Percentiles rank a stretch among this genome's conserved stretches.
Conservation (phyloP, 495 filamentous ascomycete genomes). For the Penicillium steckii region DNA sequence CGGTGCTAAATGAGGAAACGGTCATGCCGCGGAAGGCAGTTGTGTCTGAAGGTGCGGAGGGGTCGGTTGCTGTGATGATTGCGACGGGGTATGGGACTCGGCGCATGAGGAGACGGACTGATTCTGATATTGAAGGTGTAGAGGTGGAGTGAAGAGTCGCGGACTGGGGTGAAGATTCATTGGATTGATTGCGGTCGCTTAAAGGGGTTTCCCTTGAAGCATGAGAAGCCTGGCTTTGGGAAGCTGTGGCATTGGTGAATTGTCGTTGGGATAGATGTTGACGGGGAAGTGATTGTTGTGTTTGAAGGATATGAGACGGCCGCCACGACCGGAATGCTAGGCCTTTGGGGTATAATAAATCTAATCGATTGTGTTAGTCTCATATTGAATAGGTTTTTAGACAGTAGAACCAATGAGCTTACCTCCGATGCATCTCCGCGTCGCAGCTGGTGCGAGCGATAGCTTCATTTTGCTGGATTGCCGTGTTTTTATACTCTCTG, state of each 20-base stretch:
- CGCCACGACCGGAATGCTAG: background rate
- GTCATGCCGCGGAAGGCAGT: constrained; percentile 62
- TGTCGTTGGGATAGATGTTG: constrained; percentile 10
- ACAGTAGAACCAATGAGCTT: constrained; percentile 3
- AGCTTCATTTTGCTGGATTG: constrained; percentile 33
- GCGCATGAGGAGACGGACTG: constrained; percentile 66
- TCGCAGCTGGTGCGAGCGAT: constrained; percentile 25
- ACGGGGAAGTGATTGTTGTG: background rate
- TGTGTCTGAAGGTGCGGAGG: constrained; percentile 18
- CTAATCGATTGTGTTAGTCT: background rate
- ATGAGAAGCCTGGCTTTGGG: background rate
- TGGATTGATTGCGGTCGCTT: background rate
- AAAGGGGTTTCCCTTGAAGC: background rate
- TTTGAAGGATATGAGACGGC: background rate
- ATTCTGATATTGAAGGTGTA: constrained; percentile 27
- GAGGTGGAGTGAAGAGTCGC: background rate
- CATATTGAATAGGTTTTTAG: background rate
- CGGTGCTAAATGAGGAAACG: constrained; percentile 79
- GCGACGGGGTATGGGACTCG: constrained; percentile 70
- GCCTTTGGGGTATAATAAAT: background rate
- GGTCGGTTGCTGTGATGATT: constrained; percentile 59
- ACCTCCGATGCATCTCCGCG: constrained; percentile 26
- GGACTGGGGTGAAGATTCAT: background rate
- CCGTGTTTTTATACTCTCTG: constrained; percentile 4
- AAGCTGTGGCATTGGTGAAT: constrained; percentile 16